These are phyloP conservation scores for Rhodocollybia butyracea DNA, from an alignment of 768 basidiomycete species.

Conservation along the genomic window DNA sequence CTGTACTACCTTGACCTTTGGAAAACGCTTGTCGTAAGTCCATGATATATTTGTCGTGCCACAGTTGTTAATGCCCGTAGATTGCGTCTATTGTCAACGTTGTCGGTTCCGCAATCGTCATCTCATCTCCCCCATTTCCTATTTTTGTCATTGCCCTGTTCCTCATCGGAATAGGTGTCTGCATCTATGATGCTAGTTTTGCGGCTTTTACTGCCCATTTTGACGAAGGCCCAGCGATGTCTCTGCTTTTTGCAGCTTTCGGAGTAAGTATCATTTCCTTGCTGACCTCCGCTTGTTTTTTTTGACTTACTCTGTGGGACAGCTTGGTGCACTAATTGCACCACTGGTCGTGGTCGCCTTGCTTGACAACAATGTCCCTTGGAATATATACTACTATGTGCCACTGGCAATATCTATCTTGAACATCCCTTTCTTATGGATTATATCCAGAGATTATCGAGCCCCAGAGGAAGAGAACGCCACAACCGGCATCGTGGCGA, in stretches of 20 bases:
- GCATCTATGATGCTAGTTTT: not conserved
- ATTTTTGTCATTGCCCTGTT: not conserved
- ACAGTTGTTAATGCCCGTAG: not conserved
- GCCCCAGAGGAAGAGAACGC: not conserved
- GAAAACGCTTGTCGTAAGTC: not conserved
- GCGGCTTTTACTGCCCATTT: not conserved
- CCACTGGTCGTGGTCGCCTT: not conserved
- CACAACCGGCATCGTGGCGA: not conserved
- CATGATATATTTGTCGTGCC: not conserved
- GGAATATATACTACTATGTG: not conserved
- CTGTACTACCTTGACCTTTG: not conserved
- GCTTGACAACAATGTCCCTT: not conserved
- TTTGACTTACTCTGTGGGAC: not conserved
- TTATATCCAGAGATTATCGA: not conserved
- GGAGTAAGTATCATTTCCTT: not conserved
- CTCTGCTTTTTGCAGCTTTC: not conserved
- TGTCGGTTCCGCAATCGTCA: not conserved
- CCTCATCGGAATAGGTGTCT: not conserved
- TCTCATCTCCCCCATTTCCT: not conserved
- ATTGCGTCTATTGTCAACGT: not conserved
- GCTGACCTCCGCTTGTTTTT: not conserved
- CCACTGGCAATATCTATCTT: not conserved
- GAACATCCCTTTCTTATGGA: not conserved
- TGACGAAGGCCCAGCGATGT: not conserved
- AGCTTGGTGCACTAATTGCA: not conserved